phyloP scores from a whole-genome alignment of 352 stramenopile genomes.

The Pythium pyrilobum region DNA sequence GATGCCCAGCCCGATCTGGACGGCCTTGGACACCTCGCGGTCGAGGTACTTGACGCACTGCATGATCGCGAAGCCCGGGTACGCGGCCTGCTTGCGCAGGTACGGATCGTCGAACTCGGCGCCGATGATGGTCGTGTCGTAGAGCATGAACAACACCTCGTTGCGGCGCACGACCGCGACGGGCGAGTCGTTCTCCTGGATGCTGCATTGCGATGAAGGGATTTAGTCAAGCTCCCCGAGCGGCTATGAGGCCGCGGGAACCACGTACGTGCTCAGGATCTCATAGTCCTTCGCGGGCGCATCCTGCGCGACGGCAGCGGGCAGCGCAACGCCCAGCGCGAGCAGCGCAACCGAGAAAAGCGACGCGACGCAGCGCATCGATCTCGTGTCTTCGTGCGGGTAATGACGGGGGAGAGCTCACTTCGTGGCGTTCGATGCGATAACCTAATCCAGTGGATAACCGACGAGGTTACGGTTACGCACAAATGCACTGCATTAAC shows the following conservation, averaged over 20 bases:
- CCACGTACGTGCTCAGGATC: slow-evolving; percentile 19
- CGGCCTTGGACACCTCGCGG: slow-evolving; percentile 29
- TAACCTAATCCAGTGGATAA: no score
- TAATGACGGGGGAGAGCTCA: no score
- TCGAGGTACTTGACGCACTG: slow-evolving; percentile 56
- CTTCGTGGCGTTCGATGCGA: no score
- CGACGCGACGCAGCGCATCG: slow-evolving; percentile 5
- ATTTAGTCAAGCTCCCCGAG: not conserved
- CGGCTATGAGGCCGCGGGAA: not conserved
- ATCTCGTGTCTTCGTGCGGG: no score
- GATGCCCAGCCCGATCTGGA: slow-evolving; percentile 72
- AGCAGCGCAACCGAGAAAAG: slow-evolving; percentile 12
- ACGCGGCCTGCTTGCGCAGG: slow-evolving; percentile 55
- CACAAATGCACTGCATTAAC: no score
- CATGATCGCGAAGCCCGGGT: slow-evolving; percentile 81
- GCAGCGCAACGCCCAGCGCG: not conserved
- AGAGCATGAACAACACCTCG: slow-evolving; percentile 52
- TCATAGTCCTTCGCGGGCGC: slow-evolving; percentile 13
- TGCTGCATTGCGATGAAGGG: not conserved
- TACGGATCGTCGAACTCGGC: slow-evolving; percentile 67
- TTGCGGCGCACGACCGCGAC: slow-evolving; percentile 55
- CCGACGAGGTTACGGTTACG: no score
- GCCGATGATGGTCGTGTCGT: slow-evolving; percentile 75
- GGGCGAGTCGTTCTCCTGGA: slow-evolving; percentile 36
- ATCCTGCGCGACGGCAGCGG: not conserved